Percentiles rank a stretch among this genome's conserved stretches.
Conservation (phyloP, 495 filamentous ascomycete genomes). For the Lepidopterella palustris region DNA sequence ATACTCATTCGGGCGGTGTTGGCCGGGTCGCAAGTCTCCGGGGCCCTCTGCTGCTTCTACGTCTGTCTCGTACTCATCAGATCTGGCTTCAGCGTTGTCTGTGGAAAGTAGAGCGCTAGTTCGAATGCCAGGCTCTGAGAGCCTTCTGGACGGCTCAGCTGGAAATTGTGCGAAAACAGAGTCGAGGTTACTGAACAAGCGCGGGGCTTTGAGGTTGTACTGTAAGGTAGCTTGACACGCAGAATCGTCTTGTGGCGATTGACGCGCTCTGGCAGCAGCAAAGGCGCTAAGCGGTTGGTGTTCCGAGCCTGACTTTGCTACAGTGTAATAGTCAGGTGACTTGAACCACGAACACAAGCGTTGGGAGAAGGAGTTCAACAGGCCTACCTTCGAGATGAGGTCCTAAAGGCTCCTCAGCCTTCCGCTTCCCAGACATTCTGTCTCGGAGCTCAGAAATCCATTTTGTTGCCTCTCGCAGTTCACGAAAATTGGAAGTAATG, state of each 20-base stretch:
- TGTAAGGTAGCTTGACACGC: neutral
- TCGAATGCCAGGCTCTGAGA: neutral
- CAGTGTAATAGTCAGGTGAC: neutral
- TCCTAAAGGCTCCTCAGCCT: neutral
- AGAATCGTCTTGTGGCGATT: neutral
- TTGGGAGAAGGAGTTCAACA: too few species aligned
- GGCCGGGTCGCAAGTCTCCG: too few species aligned
- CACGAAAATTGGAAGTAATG: too few species aligned
- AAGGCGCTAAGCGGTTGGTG: conserved; percentile 18
- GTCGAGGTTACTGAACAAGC: neutral
- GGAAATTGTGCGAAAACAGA: neutral
- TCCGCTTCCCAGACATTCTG: neutral
- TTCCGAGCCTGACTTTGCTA: neutral
- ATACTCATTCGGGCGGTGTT: too few species aligned
- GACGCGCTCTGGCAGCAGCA: conserved; percentile 17
- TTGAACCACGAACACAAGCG: neutral
- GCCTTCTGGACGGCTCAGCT: neutral
- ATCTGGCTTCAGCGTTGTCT: too few species aligned
- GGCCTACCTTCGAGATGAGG: too few species aligned
- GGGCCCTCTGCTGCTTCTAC: too few species aligned
- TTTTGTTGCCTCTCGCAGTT: neutral
- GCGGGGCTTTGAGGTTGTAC: neutral
- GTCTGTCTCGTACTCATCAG: too few species aligned
- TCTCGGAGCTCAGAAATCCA: neutral
- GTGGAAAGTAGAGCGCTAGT: too few species aligned